Conservation (phyloP, 345 rosid species). For the Reutealis trisperma region DNA sequence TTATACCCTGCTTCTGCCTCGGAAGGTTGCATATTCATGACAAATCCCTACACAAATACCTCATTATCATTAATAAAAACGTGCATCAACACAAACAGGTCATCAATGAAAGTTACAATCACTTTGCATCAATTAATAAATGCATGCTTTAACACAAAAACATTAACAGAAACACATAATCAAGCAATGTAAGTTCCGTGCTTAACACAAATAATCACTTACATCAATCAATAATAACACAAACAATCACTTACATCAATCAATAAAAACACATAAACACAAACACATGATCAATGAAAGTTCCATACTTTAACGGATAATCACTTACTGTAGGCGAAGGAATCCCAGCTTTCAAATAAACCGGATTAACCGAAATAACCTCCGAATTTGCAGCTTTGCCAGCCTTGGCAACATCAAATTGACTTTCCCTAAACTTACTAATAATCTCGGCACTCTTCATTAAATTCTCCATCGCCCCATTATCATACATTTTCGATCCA, state of each 20-base stretch:
- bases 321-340: constrained; percentile 60
- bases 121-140: not conserved
- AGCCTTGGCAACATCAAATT: constrained; percentile 77
- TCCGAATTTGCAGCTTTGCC: constrained; percentile 63
- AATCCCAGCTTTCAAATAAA: constrained; percentile 79
- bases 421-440: constrained; percentile 63
- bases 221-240: constrained; percentile 3
- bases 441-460: constrained; percentile 80
- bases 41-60: constrained; percentile 58
- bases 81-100: not conserved
- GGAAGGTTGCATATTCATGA: constrained; percentile 93
- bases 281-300: no score
- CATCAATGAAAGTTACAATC: not conserved
- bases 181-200: no score
- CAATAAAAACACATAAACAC: no score
- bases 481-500: constrained; percentile 77
- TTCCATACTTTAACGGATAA: not conserved
- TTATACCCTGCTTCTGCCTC: constrained; percentile 96
- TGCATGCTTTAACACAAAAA: not conserved
- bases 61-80: not conserved
- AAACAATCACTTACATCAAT: no score
- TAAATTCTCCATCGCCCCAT: constrained; percentile 85
- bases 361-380: constrained; percentile 86
- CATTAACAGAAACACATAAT: not conserved
- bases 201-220: constrained; percentile 36